Conservation (phyloP, 2,329 filamentous ascomycete species). For the Mycocentrospora acerina region DNA sequence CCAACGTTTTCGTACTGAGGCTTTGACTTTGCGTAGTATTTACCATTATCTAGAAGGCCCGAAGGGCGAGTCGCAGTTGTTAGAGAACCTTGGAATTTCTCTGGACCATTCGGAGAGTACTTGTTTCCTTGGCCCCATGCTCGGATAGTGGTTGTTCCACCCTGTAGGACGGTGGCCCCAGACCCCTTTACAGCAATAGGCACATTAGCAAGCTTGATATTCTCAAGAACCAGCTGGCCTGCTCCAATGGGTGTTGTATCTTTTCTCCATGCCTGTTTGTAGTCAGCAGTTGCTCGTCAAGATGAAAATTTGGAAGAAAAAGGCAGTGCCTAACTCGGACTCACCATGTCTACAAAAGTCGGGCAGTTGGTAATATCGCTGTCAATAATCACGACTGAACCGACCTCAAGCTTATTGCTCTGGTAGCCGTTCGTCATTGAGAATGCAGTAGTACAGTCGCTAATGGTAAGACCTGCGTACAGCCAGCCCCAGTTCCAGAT, state of each 20-base stretch:
- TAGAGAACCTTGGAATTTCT: constrained; percentile 50
- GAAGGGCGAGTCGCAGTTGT: constrained; percentile 50
- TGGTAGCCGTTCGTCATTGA: constrained; percentile 47
- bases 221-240: constrained; percentile 58
- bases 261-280: constrained; percentile 30
- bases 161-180: constrained; percentile 30
- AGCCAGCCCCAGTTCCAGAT: constrained; percentile 65
- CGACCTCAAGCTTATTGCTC: constrained; percentile 45
- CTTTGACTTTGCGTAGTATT: constrained; percentile 56
- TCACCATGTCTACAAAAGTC: constrained; percentile 52
- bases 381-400: constrained; percentile 61
- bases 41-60: constrained; percentile 49
- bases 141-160: constrained; percentile 36
- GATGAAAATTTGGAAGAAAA: not conserved
- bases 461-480: constrained; percentile 54
- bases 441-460: constrained; percentile 57
- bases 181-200: constrained; percentile 34
- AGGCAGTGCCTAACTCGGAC: constrained; percentile 8
- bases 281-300: too few relatives aligned
- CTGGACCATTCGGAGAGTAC: constrained; percentile 45
- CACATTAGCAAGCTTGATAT: constrained; percentile 46
- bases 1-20: constrained; percentile 53
- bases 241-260: constrained; percentile 47
- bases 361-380: constrained; percentile 53
- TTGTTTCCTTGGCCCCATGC: constrained; percentile 41